Percentiles rank a stretch among this genome's conserved stretches.
Conservation (phyloP, 2,329 filamentous ascomycete genomes). For the Sarocladiaceae sp. region DNA sequence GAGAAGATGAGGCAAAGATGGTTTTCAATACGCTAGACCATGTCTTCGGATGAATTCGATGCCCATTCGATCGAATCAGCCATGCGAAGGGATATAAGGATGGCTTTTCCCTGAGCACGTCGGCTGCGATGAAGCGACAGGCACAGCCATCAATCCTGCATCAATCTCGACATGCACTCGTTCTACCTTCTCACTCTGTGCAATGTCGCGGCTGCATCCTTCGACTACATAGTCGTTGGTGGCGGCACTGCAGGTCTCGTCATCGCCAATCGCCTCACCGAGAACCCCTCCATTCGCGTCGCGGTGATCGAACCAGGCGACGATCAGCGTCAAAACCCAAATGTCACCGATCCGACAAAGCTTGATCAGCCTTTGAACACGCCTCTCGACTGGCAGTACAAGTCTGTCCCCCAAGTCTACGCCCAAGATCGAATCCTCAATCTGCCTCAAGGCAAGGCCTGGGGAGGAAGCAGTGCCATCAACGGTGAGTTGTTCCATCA, state of each 20-base stretch:
- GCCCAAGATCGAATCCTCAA: constrained; percentile 26
- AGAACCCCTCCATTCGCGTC: constrained; percentile 25
- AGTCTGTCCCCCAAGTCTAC: constrained; percentile 24
- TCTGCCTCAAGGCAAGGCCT: constrained; percentile 31
- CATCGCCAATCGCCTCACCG: constrained; percentile 31
- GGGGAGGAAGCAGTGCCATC: constrained; percentile 35
- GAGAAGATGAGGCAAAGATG: too few relatives aligned
- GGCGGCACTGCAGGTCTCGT: constrained; percentile 32
- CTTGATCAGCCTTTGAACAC: neutral
- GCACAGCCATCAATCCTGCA: too few relatives aligned
- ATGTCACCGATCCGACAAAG: constrained; percentile 23
- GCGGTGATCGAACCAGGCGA: constrained; percentile 32
- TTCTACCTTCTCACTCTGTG: too few relatives aligned
- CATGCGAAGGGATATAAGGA: too few relatives aligned
- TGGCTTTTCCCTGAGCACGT: too few relatives aligned
- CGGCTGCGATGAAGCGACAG: too few relatives aligned
- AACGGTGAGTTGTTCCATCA: constrained; percentile 31
- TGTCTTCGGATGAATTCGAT: too few relatives aligned
- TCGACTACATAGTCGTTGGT: constrained; percentile 34
- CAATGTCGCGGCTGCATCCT: constrained; percentile 12
- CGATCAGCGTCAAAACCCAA: constrained; percentile 28
- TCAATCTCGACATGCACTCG: too few relatives aligned
- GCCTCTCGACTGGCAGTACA: constrained; percentile 29
- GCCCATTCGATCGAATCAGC: too few relatives aligned
- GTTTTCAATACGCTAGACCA: too few relatives aligned